Percentiles rank a stretch among this genome's conserved stretches.
Conservation (phyloP, 495 filamentous ascomycete species). For the Penicillium verhagenii region DNA sequence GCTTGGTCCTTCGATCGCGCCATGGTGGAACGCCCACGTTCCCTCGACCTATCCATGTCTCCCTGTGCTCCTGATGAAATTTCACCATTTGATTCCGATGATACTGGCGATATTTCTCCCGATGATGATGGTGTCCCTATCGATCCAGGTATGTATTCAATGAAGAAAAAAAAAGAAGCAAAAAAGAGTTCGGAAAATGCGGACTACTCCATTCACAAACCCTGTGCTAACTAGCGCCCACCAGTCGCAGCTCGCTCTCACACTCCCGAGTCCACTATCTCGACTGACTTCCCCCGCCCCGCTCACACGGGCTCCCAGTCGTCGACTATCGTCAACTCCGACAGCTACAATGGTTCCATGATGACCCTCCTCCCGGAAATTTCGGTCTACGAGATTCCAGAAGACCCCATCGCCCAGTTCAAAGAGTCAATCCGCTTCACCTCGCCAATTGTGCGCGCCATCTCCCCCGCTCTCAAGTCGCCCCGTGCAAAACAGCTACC, state of each 20-base stretch:
- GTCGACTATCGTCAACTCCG: conserved; percentile 39
- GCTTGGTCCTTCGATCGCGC: conserved; percentile 50
- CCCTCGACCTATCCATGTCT: conserved; percentile 38
- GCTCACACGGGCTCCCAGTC: conserved; percentile 36
- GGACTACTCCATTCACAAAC: too few relatives aligned
- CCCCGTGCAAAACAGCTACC: conserved; percentile 31
- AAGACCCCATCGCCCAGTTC: conserved; percentile 32
- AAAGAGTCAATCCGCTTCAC: conserved; percentile 40
- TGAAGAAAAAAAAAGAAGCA: too few relatives aligned
- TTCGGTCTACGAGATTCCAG: conserved; percentile 22
- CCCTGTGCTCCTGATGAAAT: conserved; percentile 36
- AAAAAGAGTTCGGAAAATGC: too few relatives aligned
- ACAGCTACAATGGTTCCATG: conserved; percentile 41
- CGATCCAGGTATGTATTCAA: conserved; percentile 36
- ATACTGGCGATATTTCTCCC: conserved; percentile 14
- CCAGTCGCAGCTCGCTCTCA: not conserved
- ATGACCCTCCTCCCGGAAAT: conserved; percentile 37
- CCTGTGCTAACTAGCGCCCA: not conserved
- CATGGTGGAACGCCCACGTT: conserved; percentile 35
- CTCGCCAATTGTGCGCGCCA: conserved; percentile 34
- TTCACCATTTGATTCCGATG: conserved; percentile 13
- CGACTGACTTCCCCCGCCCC: conserved; percentile 20
- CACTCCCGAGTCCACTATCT: not conserved
- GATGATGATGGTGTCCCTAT: conserved; percentile 26
- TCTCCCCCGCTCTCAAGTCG: conserved; percentile 21